phyloP scores from a whole-genome alignment of 192 early-diverging fungal species.

The Backusella parvicylindrica region DNA sequence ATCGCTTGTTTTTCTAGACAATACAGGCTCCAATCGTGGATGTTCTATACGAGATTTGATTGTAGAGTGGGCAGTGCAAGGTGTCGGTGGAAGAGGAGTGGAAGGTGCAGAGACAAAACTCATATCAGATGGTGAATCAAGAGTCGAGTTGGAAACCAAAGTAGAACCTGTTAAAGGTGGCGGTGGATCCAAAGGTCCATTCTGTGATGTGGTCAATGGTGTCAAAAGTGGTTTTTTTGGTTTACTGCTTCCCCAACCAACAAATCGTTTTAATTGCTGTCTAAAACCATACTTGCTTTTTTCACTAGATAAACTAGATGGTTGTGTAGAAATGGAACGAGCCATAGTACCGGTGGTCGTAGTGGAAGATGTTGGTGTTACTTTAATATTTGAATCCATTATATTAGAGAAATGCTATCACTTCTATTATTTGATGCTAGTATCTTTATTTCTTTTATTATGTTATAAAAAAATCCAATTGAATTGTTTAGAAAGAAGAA shows the following conservation, averaged over 20 bases:
- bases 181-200: not conserved
- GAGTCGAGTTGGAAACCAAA: not conserved
- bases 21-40: not conserved
- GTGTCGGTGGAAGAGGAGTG: slow-evolving; percentile 1
- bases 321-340: slow-evolving; percentile 6
- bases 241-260: slow-evolving; percentile 13
- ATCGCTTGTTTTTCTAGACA: not conserved
- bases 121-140: slow-evolving; percentile 16
- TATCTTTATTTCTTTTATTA: not conserved
- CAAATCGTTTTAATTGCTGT: slow-evolving; percentile 17
- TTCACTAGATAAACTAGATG: not conserved
- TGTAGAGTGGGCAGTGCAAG: slow-evolving; percentile 6
- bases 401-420: not conserved
- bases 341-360: slow-evolving; percentile 7
- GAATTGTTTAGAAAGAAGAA: not conserved
- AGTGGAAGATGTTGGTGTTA: slow-evolving; percentile 5
- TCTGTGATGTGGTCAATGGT: not conserved
- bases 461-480: not conserved
- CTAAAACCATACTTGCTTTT: slow-evolving; percentile 4
- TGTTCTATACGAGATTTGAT: slow-evolving; percentile 4
- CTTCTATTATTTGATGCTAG: not conserved
- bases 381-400: not conserved
- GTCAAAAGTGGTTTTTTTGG: not conserved
- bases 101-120: slow-evolving; percentile 16
- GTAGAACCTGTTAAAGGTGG: not conserved